These are phyloP conservation scores for Hypoxylon fragiforme DNA, from an alignment of 495 filamentous ascomycete species.

Conservation along the genomic window DNA sequence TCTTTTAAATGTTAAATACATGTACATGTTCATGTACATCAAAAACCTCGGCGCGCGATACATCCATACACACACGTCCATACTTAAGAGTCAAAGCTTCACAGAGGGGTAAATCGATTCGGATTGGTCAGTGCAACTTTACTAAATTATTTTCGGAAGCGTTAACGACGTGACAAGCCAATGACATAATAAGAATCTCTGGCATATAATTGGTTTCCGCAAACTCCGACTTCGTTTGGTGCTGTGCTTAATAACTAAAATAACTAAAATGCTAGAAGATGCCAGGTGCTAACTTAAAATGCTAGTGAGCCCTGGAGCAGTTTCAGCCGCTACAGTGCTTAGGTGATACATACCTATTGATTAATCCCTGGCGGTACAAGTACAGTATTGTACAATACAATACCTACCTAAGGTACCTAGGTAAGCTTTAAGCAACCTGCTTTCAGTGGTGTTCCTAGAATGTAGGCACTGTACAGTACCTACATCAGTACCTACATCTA, in stretches of 20 bases:
- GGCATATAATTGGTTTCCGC: slow-evolving; percentile 15
- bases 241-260: too few relatives aligned
- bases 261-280: too few relatives aligned
- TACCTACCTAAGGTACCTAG: slow-evolving; percentile 1
- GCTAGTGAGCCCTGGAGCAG: too few relatives aligned
- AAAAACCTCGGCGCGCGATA: slow-evolving; percentile 8
- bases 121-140: slow-evolving; percentile 5
- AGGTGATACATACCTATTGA: too few relatives aligned
- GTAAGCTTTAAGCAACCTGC: too few relatives aligned
- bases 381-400: background rate
- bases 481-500: too few relatives aligned
- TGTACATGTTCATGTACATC: background rate
- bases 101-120: slow-evolving; percentile 22
- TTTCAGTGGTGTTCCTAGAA: too few relatives aligned
- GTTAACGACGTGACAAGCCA: slow-evolving; percentile 10
- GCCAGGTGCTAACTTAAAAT: too few relatives aligned
- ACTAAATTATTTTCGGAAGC: slow-evolving; percentile 4
- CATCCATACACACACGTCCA: background rate
- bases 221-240: background rate
- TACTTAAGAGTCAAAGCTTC: slow-evolving; percentile 16
- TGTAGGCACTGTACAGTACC: too few relatives aligned
- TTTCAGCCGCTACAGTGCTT: slow-evolving; percentile 24
- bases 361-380: too few relatives aligned
- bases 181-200: slow-evolving; percentile 28
- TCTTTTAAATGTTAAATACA: background rate